These are phyloP conservation scores for Fusarium dlaminii DNA, from an alignment of 2,329 filamentous ascomycete species.

Conservation along the genomic window DNA sequence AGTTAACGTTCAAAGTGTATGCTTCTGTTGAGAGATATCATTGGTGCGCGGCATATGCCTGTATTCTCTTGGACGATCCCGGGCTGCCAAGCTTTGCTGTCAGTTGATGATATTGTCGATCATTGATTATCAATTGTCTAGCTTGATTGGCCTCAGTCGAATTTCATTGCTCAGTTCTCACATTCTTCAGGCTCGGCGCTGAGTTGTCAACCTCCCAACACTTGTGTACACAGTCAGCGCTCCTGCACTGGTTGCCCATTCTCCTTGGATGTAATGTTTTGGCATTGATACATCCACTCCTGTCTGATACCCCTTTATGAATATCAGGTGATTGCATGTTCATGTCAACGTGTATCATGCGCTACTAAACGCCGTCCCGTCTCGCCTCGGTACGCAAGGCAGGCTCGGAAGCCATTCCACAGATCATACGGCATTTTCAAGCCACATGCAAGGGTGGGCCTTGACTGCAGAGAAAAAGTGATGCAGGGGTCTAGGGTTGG, in stretches of 20 bases:
- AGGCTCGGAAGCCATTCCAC: neutral
- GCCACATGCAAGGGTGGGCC: neutral
- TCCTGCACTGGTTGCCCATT: neutral
- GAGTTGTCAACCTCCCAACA: neutral
- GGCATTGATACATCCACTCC: neutral
- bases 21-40: neutral
- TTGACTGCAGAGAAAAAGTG: neutral
- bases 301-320: no score
- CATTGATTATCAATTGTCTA: neutral
- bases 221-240: no score
- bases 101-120: neutral
- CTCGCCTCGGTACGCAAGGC: neutral
- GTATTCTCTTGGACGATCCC: neutral
- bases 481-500: neutral
- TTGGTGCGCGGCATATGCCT: neutral
- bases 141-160: neutral
- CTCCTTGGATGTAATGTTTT: no score
- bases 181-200: neutral
- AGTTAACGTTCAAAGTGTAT: neutral
- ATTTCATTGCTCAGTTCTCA: neutral
- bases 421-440: neutral
- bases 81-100: neutral
- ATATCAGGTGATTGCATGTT: neutral
- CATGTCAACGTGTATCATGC: neutral
- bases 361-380: neutral